These are phyloP conservation scores for Ilyonectria destructans DNA, from an alignment of 2,329 filamentous ascomycete species.

Conservation along the genomic window DNA sequence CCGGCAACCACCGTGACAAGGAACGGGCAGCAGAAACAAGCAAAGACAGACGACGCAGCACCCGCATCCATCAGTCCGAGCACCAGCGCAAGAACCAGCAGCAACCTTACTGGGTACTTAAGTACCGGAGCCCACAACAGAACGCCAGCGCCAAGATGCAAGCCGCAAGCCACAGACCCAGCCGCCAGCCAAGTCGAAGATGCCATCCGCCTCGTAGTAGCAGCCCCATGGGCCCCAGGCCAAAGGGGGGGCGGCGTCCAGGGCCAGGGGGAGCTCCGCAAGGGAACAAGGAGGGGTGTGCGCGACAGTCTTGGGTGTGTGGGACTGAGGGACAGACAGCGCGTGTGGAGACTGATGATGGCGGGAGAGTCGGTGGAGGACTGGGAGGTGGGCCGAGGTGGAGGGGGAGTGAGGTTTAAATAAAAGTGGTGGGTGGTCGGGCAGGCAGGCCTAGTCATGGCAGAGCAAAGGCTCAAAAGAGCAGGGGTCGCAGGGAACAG, in stretches of 20 bases:
- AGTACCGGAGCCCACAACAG: background rate
- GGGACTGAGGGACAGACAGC: no score
- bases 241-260: no score
- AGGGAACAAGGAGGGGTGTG: no score
- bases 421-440: background rate
- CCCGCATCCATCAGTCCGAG: background rate
- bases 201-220: background rate
- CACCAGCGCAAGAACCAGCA: background rate
- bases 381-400: no score
- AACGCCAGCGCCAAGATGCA: constrained; percentile 13
- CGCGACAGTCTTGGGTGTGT: no score
- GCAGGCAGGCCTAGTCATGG: background rate
- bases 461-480: constrained; percentile 20
- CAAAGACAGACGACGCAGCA: constrained; percentile 2
- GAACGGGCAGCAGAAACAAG: constrained; percentile 1
- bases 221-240: no score
- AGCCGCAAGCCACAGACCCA: constrained; percentile 12
- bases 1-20: background rate
- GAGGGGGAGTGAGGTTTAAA: no score
- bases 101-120: background rate
- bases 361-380: no score
- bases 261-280: no score
- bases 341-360: no score
- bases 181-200: background rate
- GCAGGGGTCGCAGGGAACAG: constrained; percentile 14